These are phyloP conservation scores for Flaveria robusta DNA, from an alignment of 129 eudicot genomes.

Conservation along the genomic window DNA sequence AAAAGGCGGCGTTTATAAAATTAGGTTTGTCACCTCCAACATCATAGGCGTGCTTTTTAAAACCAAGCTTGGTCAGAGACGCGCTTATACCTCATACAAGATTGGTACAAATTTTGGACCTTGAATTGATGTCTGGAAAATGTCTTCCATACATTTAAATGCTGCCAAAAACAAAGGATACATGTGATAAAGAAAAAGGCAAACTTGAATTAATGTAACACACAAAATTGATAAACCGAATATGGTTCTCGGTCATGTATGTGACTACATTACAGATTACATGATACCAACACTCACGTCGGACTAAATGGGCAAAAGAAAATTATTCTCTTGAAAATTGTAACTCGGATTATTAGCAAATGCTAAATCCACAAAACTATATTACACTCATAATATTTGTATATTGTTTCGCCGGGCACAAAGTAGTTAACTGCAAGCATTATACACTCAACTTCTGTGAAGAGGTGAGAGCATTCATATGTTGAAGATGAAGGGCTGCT, in stretches of 20 bases:
- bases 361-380: slow-evolving; percentile 35
- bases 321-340: slow-evolving; percentile 36
- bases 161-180: not conserved
- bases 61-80: too few relatives aligned
- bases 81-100: too few relatives aligned
- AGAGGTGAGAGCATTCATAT: slow-evolving; percentile 52
- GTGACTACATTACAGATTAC: slow-evolving; percentile 41
- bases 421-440: slow-evolving; percentile 33
- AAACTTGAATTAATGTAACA: slow-evolving; percentile 24
- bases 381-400: slow-evolving; percentile 33
- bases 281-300: slow-evolving; percentile 24
- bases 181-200: slow-evolving; percentile 9
- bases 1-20: too few relatives aligned
- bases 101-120: too few relatives aligned
- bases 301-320: slow-evolving; percentile 17
- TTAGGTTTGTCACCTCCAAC: too few relatives aligned
- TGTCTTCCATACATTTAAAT: not conserved
- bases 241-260: slow-evolving; percentile 18
- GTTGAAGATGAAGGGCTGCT: slow-evolving; percentile 90
- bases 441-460: slow-evolving; percentile 70
- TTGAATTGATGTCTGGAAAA: not conserved
- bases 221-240: slow-evolving; percentile 41
- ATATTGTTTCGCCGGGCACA: slow-evolving; percentile 27
- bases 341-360: slow-evolving; percentile 32
- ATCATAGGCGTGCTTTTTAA: too few relatives aligned